These are phyloP conservation scores for Serpula lacrymans DNA, from an alignment of 768 basidiomycete genomes.

Conservation along the genomic window DNA sequence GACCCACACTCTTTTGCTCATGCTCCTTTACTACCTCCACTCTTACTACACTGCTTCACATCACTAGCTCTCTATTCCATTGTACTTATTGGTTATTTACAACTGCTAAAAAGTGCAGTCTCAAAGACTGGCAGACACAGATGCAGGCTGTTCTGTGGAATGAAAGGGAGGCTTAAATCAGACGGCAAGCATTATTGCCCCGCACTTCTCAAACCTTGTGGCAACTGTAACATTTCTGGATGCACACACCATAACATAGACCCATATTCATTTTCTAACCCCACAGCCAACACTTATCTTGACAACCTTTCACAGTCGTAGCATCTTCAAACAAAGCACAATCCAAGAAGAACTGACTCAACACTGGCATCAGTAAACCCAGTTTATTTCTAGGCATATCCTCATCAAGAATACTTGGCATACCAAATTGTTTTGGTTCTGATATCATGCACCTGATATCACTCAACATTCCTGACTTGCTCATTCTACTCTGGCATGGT, in stretches of 20 bases:
- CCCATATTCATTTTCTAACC: no score
- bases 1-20: no score
- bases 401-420: constrained; percentile 11
- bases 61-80: constrained; percentile 25
- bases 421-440: constrained; percentile 33
- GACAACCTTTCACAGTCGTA: constrained; percentile 9
- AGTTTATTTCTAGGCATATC: constrained; percentile 34
- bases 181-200: constrained; percentile 30
- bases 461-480: constrained; percentile 22
- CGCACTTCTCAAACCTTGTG: constrained; percentile 20
- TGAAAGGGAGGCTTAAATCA: constrained; percentile 26
- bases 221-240: constrained; percentile 18
- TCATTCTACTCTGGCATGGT: constrained; percentile 20
- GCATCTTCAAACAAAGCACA: constrained; percentile 11
- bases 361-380: constrained; percentile 34
- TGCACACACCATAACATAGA: constrained; percentile 29
- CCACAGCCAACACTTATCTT: no score
- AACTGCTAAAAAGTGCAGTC: no score
- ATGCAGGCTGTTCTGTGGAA: constrained; percentile 32
- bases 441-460: constrained; percentile 42
- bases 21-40: no score
- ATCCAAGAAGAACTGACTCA: constrained; percentile 22
- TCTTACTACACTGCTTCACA: no score
- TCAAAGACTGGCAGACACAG: constrained; percentile 28
- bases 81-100: constrained; percentile 33